These are phyloP conservation scores for Aspergillus ibericus DNA, from an alignment of 2,329 filamentous ascomycete genomes.

Conservation along the genomic window DNA sequence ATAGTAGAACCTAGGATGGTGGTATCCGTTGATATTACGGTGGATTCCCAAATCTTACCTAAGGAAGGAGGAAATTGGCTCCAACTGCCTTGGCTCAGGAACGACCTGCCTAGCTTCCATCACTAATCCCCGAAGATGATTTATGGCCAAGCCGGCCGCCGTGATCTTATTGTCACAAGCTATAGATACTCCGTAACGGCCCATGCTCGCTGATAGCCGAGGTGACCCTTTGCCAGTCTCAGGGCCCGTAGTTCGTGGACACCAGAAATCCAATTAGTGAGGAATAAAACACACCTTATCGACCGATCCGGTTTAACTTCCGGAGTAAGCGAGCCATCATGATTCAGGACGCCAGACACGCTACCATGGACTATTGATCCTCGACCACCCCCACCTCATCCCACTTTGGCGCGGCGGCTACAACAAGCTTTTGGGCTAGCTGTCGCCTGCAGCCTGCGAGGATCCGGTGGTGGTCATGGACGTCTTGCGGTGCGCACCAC, in stretches of 20 bases:
- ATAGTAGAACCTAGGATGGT: no score
- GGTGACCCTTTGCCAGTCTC: background rate
- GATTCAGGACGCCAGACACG: background rate
- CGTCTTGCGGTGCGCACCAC: background rate
- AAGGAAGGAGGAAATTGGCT: background rate
- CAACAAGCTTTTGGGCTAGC: slow-evolving; percentile 1
- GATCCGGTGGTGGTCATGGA: background rate
- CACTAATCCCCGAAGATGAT: background rate
- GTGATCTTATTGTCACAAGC: background rate
- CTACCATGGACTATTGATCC: background rate
- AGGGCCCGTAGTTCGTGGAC: background rate
- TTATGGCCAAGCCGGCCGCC: background rate
- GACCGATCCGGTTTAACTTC: background rate
- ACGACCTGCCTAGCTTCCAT: background rate
- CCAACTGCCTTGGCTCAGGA: background rate
- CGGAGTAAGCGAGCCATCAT: background rate
- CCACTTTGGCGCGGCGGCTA: background rate
- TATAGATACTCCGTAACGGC: no score
- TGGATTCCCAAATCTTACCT: background rate
- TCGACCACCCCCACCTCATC: background rate
- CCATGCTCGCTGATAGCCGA: slow-evolving; percentile 8
- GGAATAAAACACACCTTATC: background rate
- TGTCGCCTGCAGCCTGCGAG: background rate
- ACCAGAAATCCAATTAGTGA: background rate
- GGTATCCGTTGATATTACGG: no score